These are phyloP conservation scores for Pseudocercospora ulei DNA, from an alignment of 2,329 filamentous ascomycete species.

Conservation along the genomic window DNA sequence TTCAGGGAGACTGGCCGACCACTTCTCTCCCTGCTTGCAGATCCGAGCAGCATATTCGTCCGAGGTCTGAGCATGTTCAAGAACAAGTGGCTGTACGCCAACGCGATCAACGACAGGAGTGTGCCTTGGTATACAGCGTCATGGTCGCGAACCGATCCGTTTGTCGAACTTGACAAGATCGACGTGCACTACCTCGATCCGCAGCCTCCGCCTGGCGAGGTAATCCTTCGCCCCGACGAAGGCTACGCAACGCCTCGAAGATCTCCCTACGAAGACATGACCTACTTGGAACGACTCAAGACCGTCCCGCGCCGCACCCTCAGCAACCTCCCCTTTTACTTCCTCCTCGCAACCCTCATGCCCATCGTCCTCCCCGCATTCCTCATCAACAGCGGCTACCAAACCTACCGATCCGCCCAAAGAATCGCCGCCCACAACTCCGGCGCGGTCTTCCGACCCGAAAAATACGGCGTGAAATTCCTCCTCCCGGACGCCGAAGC, in stretches of 20 bases:
- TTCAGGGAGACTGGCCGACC: conserved; percentile 77
- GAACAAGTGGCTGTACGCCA: conserved; percentile 68
- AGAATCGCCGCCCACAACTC: conserved; percentile 66
- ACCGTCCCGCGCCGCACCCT: conserved; percentile 34
- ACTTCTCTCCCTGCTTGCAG: conserved; percentile 69
- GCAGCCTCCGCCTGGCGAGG: conserved; percentile 61
- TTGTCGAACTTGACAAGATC: conserved; percentile 54
- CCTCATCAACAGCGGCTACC: conserved; percentile 64
- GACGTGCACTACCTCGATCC: conserved; percentile 59
- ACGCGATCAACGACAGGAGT: conserved; percentile 75
- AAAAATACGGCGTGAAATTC: conserved; percentile 60
- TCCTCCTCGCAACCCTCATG: conserved; percentile 59
- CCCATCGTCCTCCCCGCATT: conserved; percentile 63
- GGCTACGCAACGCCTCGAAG: conserved; percentile 46
- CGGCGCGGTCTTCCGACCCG: conserved; percentile 53
- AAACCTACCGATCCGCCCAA: conserved; percentile 62
- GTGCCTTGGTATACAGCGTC: conserved; percentile 75
- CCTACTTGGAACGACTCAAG: conserved; percentile 20
- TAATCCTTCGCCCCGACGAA: conserved; percentile 60
- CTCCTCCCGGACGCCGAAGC: conserved; percentile 64
- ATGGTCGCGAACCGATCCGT: conserved; percentile 71
- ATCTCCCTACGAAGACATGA: conserved; percentile 17
- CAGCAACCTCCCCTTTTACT: conserved; percentile 52
- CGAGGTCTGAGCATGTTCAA: conserved; percentile 66
- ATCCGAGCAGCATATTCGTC: conserved; percentile 77